Conservation (phyloP, 1,284 basidiomycete species). For the Cryptococcus jaspeensis region DNA sequence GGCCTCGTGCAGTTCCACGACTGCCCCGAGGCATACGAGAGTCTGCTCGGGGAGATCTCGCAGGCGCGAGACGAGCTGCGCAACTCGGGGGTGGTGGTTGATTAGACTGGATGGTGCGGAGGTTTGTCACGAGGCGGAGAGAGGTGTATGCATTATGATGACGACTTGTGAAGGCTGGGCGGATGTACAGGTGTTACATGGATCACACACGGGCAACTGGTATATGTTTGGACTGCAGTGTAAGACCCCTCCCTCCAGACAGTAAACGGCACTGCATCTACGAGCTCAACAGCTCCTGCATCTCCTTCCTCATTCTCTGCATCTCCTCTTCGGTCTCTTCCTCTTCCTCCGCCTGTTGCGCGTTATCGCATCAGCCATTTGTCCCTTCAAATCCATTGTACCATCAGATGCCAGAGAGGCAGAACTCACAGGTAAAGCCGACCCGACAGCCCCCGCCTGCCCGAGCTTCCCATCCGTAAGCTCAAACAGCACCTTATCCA, state of each 20-base stretch:
- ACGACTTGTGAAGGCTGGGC: neutral
- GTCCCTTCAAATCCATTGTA: too few species aligned
- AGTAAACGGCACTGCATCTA: constrained; percentile 34
- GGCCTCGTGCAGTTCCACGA: constrained; percentile 69
- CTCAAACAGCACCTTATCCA: constrained; percentile 94
- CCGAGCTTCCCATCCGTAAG: constrained; percentile 95
- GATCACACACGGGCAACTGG: neutral
- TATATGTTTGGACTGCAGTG: neutral
- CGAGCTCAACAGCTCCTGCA: constrained; percentile 77
- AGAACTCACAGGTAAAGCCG: constrained; percentile 71
- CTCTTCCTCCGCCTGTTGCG: constrained; percentile 59
- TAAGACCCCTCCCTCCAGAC: neutral
- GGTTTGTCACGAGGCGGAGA: neutral
- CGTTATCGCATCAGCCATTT: neutral
- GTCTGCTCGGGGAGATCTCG: constrained; percentile 62
- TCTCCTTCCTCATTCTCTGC: constrained; percentile 80
- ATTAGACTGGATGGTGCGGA: constrained; percentile 48
- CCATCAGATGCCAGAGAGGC: too few species aligned
- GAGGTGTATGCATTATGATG: too few species aligned
- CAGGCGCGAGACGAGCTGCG: constrained; percentile 69
- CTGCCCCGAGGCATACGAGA: constrained; percentile 71
- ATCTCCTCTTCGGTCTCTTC: constrained; percentile 79
- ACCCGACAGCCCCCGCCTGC: constrained; percentile 69
- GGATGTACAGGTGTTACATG: constrained; percentile 1
- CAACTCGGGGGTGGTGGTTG: constrained; percentile 64